These are phyloP conservation scores for Raddia guianensis DNA, from an alignment of 176 grass and related monocot genomes.

Conservation along the genomic window DNA sequence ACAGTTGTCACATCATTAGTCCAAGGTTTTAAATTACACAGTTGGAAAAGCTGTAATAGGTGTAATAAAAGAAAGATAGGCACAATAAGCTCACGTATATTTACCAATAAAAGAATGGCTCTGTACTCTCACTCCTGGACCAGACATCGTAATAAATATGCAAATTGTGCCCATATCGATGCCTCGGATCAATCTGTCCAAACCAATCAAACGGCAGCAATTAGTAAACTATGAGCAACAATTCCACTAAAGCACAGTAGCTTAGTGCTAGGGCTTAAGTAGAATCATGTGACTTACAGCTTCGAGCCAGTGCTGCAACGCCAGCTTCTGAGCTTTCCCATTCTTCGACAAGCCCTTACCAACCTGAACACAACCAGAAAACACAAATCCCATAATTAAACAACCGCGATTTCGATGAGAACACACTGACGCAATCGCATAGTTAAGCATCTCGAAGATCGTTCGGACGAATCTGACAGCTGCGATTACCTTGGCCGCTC, in stretches of 20 bases:
- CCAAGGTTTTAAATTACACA: neutral
- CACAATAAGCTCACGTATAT: conserved; percentile 8
- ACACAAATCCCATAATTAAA: conserved; percentile 23
- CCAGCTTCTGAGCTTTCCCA: conserved; percentile 86
- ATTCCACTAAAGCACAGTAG: conserved; percentile 29
- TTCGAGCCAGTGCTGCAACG: conserved; percentile 98
- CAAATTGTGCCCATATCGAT: conserved; percentile 95
- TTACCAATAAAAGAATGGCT: conserved; percentile 96
- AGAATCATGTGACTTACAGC: conserved; percentile 73
- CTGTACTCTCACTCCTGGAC: conserved; percentile 76
- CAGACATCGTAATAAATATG: conserved; percentile 91
- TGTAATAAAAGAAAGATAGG: neutral
- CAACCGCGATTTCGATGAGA: conserved; percentile 38
- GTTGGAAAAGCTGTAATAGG: neutral
- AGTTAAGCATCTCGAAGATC: conserved; percentile 15
- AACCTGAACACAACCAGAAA: conserved; percentile 51
- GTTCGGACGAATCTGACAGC: neutral
- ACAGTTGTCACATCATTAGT: conserved; percentile 16
- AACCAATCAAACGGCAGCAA: conserved; percentile 17
- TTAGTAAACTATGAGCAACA: conserved; percentile 46
- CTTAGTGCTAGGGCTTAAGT: conserved; percentile 39
- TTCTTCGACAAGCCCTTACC: conserved; percentile 96
- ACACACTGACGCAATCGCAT: neutral
- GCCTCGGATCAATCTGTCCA: conserved; percentile 94
- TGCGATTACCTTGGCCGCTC: conserved; percentile 81